Evolutionary conservation across 257 asterid genomes (phyloP).

Genomic region (Solanum gandarillasii): DNA sequence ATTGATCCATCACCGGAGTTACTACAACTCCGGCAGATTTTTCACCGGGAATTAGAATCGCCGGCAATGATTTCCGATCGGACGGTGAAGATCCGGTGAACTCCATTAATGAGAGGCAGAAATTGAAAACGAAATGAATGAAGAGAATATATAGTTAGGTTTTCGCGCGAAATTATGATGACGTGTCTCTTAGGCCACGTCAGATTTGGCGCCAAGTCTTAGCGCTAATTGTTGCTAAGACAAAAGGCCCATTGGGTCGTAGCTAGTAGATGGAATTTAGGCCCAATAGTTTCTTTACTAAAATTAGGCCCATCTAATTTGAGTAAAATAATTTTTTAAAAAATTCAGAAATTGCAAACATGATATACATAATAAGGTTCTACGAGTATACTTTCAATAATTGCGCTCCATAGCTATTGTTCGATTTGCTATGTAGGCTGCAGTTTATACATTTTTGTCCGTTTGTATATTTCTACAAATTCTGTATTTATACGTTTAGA

Average conservation of each 20-base stretch:
- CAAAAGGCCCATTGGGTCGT: not conserved
- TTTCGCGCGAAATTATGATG: slow-evolving; percentile 45
- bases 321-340: too few relatives aligned
- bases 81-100: not conserved
- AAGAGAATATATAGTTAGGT: not conserved
- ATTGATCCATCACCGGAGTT: slow-evolving; percentile 21
- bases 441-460: too few relatives aligned
- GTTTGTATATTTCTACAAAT: too few relatives aligned
- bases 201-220: slow-evolving; percentile 50
- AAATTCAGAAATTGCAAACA: too few relatives aligned
- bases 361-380: too few relatives aligned
- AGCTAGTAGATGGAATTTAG: not conserved
- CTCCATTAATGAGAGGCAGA: not conserved
- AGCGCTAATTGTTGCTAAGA: not conserved
- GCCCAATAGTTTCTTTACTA: not conserved
- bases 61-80: slow-evolving; percentile 11
- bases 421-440: too few relatives aligned
- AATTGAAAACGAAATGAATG: not conserved
- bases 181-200: slow-evolving; percentile 22
- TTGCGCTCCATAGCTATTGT: too few relatives aligned
- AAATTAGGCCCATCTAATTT: too few relatives aligned
- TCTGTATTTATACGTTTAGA: too few relatives aligned
- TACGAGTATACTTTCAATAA: too few relatives aligned
- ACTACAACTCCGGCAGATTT: not conserved
- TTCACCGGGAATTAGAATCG: not conserved